Base-by-base conservation (phyloP, 2,329 filamentous ascomycete genomes). In the Microsporum ferrugineum region DNA sequence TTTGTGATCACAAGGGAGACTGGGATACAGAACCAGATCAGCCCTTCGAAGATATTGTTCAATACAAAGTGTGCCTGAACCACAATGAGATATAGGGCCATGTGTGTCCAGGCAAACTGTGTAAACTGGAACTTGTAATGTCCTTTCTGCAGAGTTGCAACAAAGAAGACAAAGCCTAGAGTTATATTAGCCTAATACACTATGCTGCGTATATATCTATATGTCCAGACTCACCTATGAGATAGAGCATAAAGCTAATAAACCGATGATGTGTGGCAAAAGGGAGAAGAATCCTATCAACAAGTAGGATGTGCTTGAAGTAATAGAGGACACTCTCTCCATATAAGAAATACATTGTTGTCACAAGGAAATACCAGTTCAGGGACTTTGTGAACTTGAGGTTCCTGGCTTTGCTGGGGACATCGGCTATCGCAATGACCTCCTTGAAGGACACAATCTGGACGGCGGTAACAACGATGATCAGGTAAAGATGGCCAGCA, bases 11-110 rank as follows among this genome's bases (percentile, higher is more conserved):
- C 94, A 68, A 99, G 83, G 59, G 90, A 87, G 5, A 90, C 91
- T 5, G 94, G 94, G 51, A 99, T 78, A 82, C 97, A 96, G 81
- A 99, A 97, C 94, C 94, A 99, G 73, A 99, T 95, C 88, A 99
- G 91, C 78, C 94, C 94, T 78, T 99, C 94, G 69, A 99, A 95
- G 66, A 99, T 88, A 76, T 99, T 99, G 82, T 99, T 99, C 89
- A 99, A 97, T 78, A 97, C 90, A 75, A 99, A 99, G 74, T 99
- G 94, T 12, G 94, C 91, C 76, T 99, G 91, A 4, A 96, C 91
- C 43, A 97, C 92, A 69, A 99, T 96, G 70, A 99, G 81, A 79
- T 95, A 97, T 23, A 99, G 84, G 3, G 95, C 94, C 91, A 99
- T 97, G 75, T 99, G 94, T 12, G 94, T 97, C 94, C 94, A 99